A percentile compares a stretch with the other conserved stretches of the same genome.
Evolutionary conservation across 78 protist genomes (phyloP).

Genomic region (Planoprotostelium fungivorum): DNA sequence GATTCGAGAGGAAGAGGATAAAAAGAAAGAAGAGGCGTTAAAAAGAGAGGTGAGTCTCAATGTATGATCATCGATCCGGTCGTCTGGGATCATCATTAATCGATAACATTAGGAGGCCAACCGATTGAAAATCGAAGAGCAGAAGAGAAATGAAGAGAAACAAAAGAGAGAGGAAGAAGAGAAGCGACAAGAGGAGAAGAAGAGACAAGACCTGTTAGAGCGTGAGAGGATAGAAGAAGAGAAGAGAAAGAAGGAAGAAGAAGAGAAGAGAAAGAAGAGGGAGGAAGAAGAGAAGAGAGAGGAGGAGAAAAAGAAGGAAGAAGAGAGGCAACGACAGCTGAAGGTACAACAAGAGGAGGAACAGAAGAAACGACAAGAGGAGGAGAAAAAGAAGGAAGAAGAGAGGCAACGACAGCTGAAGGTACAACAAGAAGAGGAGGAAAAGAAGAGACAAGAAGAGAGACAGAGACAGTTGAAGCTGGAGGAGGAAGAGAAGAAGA

Average conservation of each 20-base stretch:
- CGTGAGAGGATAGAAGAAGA: slow-evolving; percentile 22
- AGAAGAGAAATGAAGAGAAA: too few species aligned
- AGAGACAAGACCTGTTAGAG: slow-evolving; percentile 9
- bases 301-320: not conserved
- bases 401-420: slow-evolving; percentile 3
- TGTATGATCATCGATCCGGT: too few species aligned
- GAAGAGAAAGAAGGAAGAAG: slow-evolving; percentile 15
- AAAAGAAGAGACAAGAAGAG: slow-evolving; percentile 5
- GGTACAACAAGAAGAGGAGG: slow-evolving; percentile 11
- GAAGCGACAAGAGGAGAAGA: not conserved
- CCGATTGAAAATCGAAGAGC: too few species aligned
- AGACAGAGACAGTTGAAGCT: not conserved
- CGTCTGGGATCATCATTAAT: too few species aligned
- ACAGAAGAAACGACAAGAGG: slow-evolving; percentile 12
- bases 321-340: not conserved
- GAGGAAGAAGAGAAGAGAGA: not conserved
- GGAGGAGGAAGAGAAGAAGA: not conserved
- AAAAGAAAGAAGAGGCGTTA: not conserved
- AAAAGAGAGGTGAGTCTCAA: not conserved
- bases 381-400: slow-evolving; percentile 6
- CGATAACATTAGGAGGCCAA: too few species aligned
- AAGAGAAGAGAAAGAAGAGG: slow-evolving; percentile 24
- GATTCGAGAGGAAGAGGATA: not conserved
- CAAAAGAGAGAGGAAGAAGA: not conserved
- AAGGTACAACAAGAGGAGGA: not conserved